Base-by-base conservation (phyloP, 768 basidiomycete genomes). In the Kockovaella imperatae region DNA sequence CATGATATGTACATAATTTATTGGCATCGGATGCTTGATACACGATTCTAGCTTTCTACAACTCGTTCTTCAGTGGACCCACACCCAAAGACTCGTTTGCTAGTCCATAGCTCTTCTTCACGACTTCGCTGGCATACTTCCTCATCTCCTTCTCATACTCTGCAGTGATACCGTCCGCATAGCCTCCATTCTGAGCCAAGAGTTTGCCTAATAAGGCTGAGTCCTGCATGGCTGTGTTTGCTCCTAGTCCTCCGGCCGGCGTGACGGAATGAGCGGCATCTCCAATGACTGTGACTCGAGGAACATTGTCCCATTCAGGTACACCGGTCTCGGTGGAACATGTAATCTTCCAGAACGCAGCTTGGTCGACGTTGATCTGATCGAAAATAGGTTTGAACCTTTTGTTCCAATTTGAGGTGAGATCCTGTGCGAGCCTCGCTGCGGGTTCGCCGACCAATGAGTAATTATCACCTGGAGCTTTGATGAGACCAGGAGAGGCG, bases 251-350 rank as follows among this genome's bases (percentile, higher is more conserved):
- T 34, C 58, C 58, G 15, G 58, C 58, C 1, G 58, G 57, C 4
- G 58, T 59, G 54, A 59, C 53, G 10, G 54, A 46, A 41, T 59
- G 58, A 10, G 32, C 58, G 6, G 58, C 50, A 35, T 59, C 58
- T n/a, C 58, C 58, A 31, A 59, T 53, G n/a, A 59, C 43, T 8
- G 58, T 59, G 2, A 59, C 54, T 20, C 58, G 23, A 25, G 58
- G 52, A 5, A 43, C 20, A 26, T 56, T 54, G 7, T 31, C 20
- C 57, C 57, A 59, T 24, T 52, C 49, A 2, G 57, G 57, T 29
- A 59, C 53, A 18, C 57, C 57, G 8, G 31, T 34, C 6, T 53
- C 50, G 6, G 35, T 38, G 6, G 53, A 55, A 30, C 47, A 42
- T 4, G 57, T 52, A 17, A 59, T 54, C 42, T 59, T 59, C 53